Percentiles rank a stretch among this genome's conserved stretches.
phyloP scores from a whole-genome alignment of 2,329 filamentous ascomycete species.

The Alternaria sp. region DNA sequence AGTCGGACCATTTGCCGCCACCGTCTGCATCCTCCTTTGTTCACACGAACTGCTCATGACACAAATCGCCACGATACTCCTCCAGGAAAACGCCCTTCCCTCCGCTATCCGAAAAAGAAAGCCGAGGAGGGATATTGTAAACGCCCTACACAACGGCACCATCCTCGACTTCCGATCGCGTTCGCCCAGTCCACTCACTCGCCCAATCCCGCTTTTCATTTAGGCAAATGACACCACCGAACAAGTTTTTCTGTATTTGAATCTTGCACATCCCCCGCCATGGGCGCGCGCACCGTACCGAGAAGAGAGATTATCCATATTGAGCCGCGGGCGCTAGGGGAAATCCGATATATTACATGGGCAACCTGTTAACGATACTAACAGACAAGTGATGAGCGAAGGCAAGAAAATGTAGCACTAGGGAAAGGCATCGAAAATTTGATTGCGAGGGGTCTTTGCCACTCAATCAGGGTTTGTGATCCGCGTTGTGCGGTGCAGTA shows the following conservation, averaged over 20 bases:
- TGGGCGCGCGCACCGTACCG: neutral
- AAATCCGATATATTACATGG: slow-evolving; percentile 3
- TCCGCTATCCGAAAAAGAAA: neutral
- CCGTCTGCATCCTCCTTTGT: neutral
- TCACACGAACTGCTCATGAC: neutral
- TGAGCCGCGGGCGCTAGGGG: slow-evolving; percentile 1
- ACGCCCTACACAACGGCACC: neutral
- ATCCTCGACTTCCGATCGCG: neutral
- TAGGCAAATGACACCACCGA: slow-evolving; percentile 28
- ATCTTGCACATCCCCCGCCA: neutral
- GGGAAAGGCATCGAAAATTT: neutral
- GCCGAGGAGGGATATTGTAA: neutral
- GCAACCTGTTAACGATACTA: neutral
- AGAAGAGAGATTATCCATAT: slow-evolving; percentile 7
- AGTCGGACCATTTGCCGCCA: neutral
- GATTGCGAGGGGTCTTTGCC: neutral
- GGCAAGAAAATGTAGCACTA: neutral
- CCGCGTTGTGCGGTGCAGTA: neutral
- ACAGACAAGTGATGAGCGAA: neutral
- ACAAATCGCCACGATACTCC: neutral
- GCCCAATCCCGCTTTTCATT: slow-evolving; percentile 18
- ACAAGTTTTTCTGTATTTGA: neutral
- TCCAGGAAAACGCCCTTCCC: neutral
- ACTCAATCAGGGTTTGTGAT: neutral
- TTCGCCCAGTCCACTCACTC: neutral